Percentiles rank a stretch among this genome's conserved stretches.
Conservation (phyloP, 2,329 filamentous ascomycete genomes). For the Nemania abortiva region DNA sequence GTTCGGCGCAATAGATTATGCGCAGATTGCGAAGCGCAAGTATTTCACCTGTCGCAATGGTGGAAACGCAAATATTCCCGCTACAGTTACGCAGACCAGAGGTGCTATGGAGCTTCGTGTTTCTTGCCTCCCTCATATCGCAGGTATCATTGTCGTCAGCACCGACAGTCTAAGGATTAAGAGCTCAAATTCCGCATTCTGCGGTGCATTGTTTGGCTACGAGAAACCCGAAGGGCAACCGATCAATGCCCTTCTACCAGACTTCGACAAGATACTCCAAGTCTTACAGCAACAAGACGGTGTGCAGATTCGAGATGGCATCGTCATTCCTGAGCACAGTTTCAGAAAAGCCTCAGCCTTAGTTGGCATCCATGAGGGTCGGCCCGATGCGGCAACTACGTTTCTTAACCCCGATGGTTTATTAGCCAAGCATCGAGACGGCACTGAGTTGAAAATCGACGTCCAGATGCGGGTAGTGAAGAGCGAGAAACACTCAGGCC, state of each 20-base stretch:
- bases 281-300: slow-evolving; percentile 89
- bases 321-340: slow-evolving; percentile 95
- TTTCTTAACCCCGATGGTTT: slow-evolving; percentile 89
- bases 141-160: slow-evolving; percentile 94
- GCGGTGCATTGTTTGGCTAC: slow-evolving; percentile 90
- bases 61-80: slow-evolving; percentile 83
- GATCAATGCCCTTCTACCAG: slow-evolving; percentile 84
- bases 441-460: slow-evolving; percentile 91
- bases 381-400: slow-evolving; percentile 79
- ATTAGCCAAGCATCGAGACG: slow-evolving; percentile 87
- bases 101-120: slow-evolving; percentile 80
- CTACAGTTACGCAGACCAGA: slow-evolving; percentile 80
- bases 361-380: slow-evolving; percentile 84
- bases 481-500: slow-evolving; percentile 75
- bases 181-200: slow-evolving; percentile 96
- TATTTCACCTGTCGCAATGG: slow-evolving; percentile 88
- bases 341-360: slow-evolving; percentile 91
- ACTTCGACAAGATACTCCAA: slow-evolving; percentile 85
- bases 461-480: slow-evolving; percentile 97
- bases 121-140: slow-evolving; percentile 96
- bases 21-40: slow-evolving; percentile 75
- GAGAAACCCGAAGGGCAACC: slow-evolving; percentile 83
- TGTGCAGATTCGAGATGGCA: slow-evolving; percentile 86
- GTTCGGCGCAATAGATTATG: slow-evolving; percentile 81
- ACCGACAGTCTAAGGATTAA: slow-evolving; percentile 81